Conservation (phyloP, 1,284 basidiomycete genomes). For the Cryptococcus sp. region DNA sequence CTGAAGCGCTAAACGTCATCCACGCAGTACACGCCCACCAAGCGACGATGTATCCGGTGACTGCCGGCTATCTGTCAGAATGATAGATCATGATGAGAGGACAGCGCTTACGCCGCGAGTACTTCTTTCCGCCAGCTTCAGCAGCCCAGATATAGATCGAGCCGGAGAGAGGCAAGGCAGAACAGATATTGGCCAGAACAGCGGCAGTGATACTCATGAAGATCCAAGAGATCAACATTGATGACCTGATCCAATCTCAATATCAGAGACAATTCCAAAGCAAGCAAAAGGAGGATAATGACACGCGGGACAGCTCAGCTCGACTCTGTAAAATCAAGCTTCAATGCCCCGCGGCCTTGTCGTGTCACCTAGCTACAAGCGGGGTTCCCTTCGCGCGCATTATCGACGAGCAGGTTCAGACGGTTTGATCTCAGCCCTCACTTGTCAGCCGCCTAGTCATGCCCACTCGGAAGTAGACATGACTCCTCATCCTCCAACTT, state of each 20-base stretch:
- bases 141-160: constrained; percentile 90
- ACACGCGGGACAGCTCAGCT: not conserved
- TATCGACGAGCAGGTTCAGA: constrained; percentile 15
- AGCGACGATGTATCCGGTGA: constrained; percentile 75
- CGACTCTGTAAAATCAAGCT: not conserved
- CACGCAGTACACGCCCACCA: constrained; percentile 87
- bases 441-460: not conserved
- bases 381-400: constrained; percentile 15
- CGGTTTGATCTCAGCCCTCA: constrained; percentile 13
- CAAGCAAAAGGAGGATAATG: not conserved
- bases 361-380: constrained; percentile 2
- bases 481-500: not conserved
- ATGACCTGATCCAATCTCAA: not conserved
- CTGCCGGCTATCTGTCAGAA: not conserved
- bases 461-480: not conserved
- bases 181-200: constrained; percentile 80
- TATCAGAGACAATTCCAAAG: not conserved
- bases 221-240: constrained; percentile 18
- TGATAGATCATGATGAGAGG: constrained; percentile 56
- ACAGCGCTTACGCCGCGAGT: not conserved
- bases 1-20: constrained; percentile 76
- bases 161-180: constrained; percentile 77
- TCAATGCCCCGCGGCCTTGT: too few relatives aligned
- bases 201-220: constrained; percentile 66
- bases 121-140: constrained; percentile 67